These are phyloP conservation scores for Leccinum cinnamomeum DNA, from an alignment of 1,284 basidiomycete species.

Conservation along the genomic window DNA sequence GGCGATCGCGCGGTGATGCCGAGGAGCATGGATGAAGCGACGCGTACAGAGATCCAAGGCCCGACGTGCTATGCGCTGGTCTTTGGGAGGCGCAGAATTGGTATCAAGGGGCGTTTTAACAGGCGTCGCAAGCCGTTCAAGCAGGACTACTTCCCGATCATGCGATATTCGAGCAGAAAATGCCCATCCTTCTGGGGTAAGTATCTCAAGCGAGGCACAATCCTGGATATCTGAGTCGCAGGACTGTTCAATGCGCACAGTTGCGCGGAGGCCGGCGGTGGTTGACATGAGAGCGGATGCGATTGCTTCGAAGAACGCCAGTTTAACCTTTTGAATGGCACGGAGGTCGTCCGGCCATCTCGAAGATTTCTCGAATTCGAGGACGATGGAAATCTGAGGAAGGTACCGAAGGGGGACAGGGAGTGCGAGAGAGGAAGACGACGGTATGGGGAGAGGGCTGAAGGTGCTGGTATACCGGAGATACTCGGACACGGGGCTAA, in stretches of 20 bases:
- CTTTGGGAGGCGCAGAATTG: conserved; percentile 10
- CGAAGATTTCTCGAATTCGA: conserved; percentile 90
- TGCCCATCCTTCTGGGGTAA: conserved; percentile 85
- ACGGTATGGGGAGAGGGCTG: conserved; percentile 58
- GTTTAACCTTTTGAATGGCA: conserved; percentile 94
- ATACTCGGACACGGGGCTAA: conserved; percentile 72
- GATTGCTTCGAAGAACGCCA: conserved; percentile 86
- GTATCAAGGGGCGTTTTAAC: conserved; percentile 27
- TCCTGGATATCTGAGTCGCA: conserved; percentile 64
- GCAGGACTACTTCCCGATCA: conserved; percentile 79
- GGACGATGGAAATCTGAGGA: conserved; percentile 68
- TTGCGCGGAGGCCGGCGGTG: conserved; percentile 52
- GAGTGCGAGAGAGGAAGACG: conserved; percentile 48
- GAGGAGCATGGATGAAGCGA: conserved; percentile 76
- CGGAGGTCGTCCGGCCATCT: conserved; percentile 95
- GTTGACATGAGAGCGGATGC: conserved; percentile 61
- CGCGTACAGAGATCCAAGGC: conserved; percentile 62
- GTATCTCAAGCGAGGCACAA: conserved; percentile 71
- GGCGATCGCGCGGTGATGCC: conserved; percentile 84
- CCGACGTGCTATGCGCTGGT: conserved; percentile 50
- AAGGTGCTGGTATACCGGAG: conserved; percentile 87
- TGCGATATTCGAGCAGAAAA: conserved; percentile 87
- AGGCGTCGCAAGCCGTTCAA: conserved; percentile 66
- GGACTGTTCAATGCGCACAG: conserved; percentile 57
- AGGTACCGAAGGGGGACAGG: conserved; percentile 63